Evolutionary conservation across 2,329 filamentous ascomycete species (phyloP).

Genomic region (Botrytis aclada): DNA sequence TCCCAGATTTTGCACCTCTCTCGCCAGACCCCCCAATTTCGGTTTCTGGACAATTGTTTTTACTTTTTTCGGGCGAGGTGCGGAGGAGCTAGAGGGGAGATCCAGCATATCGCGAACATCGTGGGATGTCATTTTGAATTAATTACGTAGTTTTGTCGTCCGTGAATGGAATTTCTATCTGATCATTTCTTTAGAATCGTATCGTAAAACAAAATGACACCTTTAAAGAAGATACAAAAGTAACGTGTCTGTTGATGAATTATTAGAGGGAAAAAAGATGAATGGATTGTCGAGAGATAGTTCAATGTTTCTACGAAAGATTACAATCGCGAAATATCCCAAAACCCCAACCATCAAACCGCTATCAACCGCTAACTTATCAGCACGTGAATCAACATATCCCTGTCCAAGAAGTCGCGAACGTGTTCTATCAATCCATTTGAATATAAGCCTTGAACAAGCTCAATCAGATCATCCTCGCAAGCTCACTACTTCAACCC

Average conservation of each 20-base stretch:
- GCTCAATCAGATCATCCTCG: neutral
- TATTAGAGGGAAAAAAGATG: neutral
- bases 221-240: neutral
- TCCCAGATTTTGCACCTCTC: constrained; percentile 63
- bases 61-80: constrained; percentile 68
- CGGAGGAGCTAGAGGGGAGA: constrained; percentile 59
- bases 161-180: neutral
- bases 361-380: constrained; percentile 12
- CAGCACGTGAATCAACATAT: constrained; percentile 13
- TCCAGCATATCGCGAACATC: constrained; percentile 89
- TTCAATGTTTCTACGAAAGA: neutral
- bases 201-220: neutral
- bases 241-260: neutral
- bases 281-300: constrained; percentile 7
- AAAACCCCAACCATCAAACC: neutral
- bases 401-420: constrained; percentile 17
- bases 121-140: constrained; percentile 62
- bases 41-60: constrained; percentile 60
- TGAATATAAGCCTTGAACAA: constrained; percentile 4
- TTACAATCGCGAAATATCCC: constrained; percentile 7
- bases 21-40: constrained; percentile 61
- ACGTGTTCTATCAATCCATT: constrained; percentile 20
- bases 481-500: constrained; percentile 1
- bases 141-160: neutral
- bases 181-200: neutral